These are phyloP conservation scores for Pythium folliculosum DNA, from an alignment of 352 stramenopile genomes.

Conservation along the genomic window DNA sequence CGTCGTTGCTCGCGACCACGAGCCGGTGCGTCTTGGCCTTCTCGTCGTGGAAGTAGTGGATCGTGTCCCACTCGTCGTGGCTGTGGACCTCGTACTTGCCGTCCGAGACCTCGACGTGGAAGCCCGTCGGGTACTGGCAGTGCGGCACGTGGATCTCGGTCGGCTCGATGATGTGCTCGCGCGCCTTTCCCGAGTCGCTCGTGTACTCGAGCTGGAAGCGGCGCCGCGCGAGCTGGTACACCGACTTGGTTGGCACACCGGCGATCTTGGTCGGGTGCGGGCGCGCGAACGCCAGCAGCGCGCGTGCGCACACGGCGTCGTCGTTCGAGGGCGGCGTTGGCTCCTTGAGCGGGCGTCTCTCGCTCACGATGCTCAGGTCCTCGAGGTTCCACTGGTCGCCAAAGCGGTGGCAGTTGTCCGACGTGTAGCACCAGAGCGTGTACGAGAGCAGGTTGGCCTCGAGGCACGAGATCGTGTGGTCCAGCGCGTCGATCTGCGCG, in stretches of 20 bases:
- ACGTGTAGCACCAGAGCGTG: slow-evolving; percentile 91
- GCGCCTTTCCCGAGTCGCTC: slow-evolving; percentile 35
- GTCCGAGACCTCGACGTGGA: slow-evolving; percentile 56
- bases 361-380: slow-evolving; percentile 81
- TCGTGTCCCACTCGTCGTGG: slow-evolving; percentile 61
- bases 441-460: slow-evolving; percentile 81
- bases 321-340: background rate
- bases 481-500: slow-evolving; percentile 56
- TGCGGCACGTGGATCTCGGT: slow-evolving; percentile 78
- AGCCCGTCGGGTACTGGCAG: slow-evolving; percentile 71
- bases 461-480: slow-evolving; percentile 73
- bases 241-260: slow-evolving; percentile 57
- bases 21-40: slow-evolving; percentile 25
- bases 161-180: slow-evolving; percentile 26
- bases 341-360: background rate
- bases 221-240: slow-evolving; percentile 49
- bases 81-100: slow-evolving; percentile 48
- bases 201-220: slow-evolving; percentile 67
- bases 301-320: slow-evolving; percentile 18
- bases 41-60: slow-evolving; percentile 60
- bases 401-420: slow-evolving; percentile 73
- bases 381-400: slow-evolving; percentile 89
- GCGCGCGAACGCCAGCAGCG: slow-evolving; percentile 61
- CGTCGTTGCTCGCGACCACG: slow-evolving; percentile 22
- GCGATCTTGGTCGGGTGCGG: slow-evolving; percentile 70